Percentiles rank a stretch among this genome's conserved stretches.
Evolutionary conservation across 2,329 filamentous ascomycete genomes (phyloP).

Genomic region (Talaromyces sp.): DNA sequence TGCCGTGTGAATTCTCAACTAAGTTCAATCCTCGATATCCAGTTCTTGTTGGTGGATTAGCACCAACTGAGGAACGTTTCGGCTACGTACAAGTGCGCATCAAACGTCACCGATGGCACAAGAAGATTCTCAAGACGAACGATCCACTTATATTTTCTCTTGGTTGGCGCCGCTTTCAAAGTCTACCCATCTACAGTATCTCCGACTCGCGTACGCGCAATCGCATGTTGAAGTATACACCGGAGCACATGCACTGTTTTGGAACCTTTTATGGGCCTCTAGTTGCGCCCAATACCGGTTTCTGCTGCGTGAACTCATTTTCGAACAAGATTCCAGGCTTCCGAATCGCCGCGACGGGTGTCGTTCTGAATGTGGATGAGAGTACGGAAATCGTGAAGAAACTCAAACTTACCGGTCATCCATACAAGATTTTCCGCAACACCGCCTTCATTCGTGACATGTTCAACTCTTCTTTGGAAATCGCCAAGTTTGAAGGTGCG

Average conservation of each 20-base stretch:
- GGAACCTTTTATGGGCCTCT: constrained; percentile 93
- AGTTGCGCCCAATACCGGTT: constrained; percentile 92
- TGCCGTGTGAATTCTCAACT: constrained; percentile 84
- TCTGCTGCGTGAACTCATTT: constrained; percentile 89
- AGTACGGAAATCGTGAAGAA: constrained; percentile 98
- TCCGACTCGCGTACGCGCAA: constrained; percentile 91
- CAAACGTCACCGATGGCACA: constrained; percentile 97
- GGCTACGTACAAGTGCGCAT: constrained; percentile 94
- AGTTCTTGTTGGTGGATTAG: constrained; percentile 85
- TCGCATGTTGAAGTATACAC: constrained; percentile 98
- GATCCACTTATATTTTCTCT: constrained; percentile 96
- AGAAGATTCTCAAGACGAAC: constrained; percentile 97
- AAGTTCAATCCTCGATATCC: constrained; percentile 80
- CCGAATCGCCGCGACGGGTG: constrained; percentile 89
- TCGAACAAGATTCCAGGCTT: constrained; percentile 83
- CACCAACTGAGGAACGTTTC: constrained; percentile 90
- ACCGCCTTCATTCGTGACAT: constrained; percentile 98
- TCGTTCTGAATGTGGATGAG: constrained; percentile 90
- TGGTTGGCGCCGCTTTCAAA: constrained; percentile 94
- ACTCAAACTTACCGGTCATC: constrained; percentile 87
- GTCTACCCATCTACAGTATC: constrained; percentile 87
- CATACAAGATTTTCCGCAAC: constrained; percentile 99
- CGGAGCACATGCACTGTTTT: constrained; percentile 99
- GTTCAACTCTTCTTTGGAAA: constrained; percentile 89
- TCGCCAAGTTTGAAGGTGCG: constrained; percentile 97